Evolutionary conservation across 768 basidiomycete genomes (phyloP).

Genomic region (Candolleomyces aberdarensis): DNA sequence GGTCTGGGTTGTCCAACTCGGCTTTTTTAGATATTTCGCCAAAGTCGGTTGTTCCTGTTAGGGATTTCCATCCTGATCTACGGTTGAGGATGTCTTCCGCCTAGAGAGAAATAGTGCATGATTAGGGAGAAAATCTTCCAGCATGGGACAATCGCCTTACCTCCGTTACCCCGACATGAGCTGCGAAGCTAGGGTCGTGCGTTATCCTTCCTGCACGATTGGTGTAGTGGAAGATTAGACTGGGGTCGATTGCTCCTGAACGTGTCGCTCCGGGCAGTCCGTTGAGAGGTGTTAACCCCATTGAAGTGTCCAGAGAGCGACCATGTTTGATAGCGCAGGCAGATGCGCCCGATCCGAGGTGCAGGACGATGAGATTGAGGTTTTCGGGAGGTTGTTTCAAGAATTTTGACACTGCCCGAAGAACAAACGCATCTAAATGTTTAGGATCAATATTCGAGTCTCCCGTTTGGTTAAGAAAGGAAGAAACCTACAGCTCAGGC

Average conservation of each 20-base stretch:
- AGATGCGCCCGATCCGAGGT: conserved; percentile 90
- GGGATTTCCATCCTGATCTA: conserved; percentile 72
- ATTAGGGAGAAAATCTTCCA: neutral
- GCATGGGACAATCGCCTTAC: conserved; percentile 18
- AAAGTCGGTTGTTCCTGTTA: conserved; percentile 84
- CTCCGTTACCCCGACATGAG: conserved; percentile 52
- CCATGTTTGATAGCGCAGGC: conserved; percentile 74
- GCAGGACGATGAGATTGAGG: conserved; percentile 76
- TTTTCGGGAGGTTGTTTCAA: conserved; percentile 46
- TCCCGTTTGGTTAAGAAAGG: neutral
- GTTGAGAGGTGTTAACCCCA: conserved; percentile 90
- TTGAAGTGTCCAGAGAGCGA: conserved; percentile 78
- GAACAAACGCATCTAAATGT: conserved; percentile 62
- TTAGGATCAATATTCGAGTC: neutral
- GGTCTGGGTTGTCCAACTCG: conserved; percentile 22
- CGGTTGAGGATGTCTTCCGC: conserved; percentile 75
- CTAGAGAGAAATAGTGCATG: conserved; percentile 20
- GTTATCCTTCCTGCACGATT: conserved; percentile 50
- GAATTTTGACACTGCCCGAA: conserved; percentile 55
- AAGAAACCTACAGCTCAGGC: conserved; percentile 58
- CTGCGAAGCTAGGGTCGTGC: conserved; percentile 45
- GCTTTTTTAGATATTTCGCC: conserved; percentile 56
- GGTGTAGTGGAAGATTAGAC: conserved; percentile 83
- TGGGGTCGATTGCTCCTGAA: conserved; percentile 79
- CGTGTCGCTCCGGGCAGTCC: conserved; percentile 90